phyloP scores from a whole-genome alignment of 1,284 basidiomycete species.

The Microbotryum intermedium region DNA sequence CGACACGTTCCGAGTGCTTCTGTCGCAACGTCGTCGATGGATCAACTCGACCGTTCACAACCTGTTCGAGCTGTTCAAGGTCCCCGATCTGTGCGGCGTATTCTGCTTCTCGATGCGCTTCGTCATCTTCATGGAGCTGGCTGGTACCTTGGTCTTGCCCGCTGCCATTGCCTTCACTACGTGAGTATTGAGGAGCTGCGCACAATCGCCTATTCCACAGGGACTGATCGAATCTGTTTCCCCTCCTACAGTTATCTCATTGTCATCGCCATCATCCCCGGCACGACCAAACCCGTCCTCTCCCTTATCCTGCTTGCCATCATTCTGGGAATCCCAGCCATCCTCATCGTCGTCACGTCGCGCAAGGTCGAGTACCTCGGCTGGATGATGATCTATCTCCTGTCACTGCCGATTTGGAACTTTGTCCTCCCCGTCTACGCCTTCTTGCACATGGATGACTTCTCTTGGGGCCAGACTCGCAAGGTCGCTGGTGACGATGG shows the following conservation, averaged over 20 bases:
- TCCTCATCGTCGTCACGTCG: constrained; percentile 44
- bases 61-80: constrained; percentile 43
- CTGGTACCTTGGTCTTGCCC: constrained; percentile 44
- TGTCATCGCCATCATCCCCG: constrained; percentile 32
- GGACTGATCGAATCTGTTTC: background rate
- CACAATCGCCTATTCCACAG: background rate
- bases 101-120: constrained; percentile 46
- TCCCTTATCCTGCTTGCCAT: constrained; percentile 38
- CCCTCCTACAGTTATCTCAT: constrained; percentile 32
- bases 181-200: constrained; percentile 9
- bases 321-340: constrained; percentile 44
- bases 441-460: constrained; percentile 43
- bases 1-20: constrained; percentile 43
- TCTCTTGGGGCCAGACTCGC: constrained; percentile 42
- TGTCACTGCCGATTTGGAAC: constrained; percentile 44
- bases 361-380: constrained; percentile 42
- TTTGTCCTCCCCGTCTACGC: constrained; percentile 34
- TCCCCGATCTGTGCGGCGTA: constrained; percentile 44
- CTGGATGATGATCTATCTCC: constrained; percentile 44
- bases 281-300: constrained; percentile 32
- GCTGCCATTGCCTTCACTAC: constrained; percentile 45
- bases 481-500: constrained; percentile 33
- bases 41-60: constrained; percentile 47
- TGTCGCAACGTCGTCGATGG: constrained; percentile 45
- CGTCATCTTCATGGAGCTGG: constrained; percentile 43